Evolutionary conservation across 306 rosid species (phyloP).

Genomic region (Ochetophila trinervis): DNA sequence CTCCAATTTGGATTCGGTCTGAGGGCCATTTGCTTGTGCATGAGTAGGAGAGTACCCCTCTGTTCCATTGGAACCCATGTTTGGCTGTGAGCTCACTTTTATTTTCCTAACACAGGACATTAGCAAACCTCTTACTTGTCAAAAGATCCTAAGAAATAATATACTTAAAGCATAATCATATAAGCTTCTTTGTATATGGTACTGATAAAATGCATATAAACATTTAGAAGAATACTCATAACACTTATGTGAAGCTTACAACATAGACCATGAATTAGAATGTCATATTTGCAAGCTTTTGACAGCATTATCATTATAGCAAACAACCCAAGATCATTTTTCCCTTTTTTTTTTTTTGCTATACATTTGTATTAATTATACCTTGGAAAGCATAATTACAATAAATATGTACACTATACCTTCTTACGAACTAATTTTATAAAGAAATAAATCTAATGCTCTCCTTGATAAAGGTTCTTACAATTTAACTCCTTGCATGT

Average conservation of each 20-base stretch:
- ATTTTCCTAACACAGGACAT: slow-evolving; percentile 50
- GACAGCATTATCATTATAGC: neutral
- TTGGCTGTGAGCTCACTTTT: slow-evolving; percentile 44
- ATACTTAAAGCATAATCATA: neutral
- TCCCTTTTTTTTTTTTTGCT: neutral
- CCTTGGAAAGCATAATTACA: neutral
- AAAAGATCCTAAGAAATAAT: slow-evolving; percentile 1
- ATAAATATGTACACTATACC: neutral
- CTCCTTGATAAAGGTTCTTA: too few species aligned
- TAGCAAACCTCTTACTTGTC: neutral
- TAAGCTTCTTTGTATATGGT: neutral
- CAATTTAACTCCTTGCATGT: too few species aligned
- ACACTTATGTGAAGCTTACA: neutral
- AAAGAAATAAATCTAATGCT: too few species aligned
- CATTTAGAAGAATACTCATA: neutral
- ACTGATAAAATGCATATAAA: neutral
- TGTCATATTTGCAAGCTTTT: neutral
- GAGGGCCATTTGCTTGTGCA: slow-evolving; percentile 58
- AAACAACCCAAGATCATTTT: neutral
- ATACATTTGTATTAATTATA: neutral
- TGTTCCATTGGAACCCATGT: slow-evolving; percentile 33
- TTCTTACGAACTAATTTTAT: too few species aligned
- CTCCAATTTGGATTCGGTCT: slow-evolving; percentile 81
- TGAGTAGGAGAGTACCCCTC: slow-evolving; percentile 45
- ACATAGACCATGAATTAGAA: neutral